phyloP scores from a whole-genome alignment of 1,284 basidiomycete species.

The Cryptococcus wingfieldii region DNA sequence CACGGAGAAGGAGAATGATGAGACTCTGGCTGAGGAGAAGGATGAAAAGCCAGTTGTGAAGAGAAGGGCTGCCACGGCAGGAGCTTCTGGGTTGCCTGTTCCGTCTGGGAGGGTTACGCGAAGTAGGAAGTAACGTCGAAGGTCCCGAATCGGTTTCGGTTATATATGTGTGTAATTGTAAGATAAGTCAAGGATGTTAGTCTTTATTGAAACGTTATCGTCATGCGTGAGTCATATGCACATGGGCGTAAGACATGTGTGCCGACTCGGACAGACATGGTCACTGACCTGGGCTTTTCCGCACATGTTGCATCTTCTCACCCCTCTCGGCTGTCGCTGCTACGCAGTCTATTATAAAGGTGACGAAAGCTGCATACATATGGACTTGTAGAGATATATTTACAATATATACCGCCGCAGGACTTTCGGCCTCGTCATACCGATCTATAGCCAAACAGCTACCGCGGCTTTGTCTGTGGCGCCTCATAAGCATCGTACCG shows the following conservation, averaged over 20 bases:
- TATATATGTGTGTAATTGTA: neutral
- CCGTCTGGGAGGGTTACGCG: constrained; percentile 10
- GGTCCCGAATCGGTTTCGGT: neutral
- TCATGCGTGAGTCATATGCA: neutral
- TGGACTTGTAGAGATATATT: too few relatives aligned
- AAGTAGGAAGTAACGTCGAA: constrained; percentile 8
- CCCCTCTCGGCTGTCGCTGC: too few relatives aligned
- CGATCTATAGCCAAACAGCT: neutral
- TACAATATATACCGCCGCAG: too few relatives aligned
- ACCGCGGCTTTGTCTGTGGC: neutral
- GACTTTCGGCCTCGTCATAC: too few relatives aligned
- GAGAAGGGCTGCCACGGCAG: neutral
- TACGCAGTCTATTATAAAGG: too few relatives aligned
- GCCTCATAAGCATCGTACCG: too few relatives aligned
- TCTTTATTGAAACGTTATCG: neutral
- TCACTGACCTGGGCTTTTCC: too few relatives aligned
- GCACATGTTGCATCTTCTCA: too few relatives aligned
- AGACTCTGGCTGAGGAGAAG: constrained; percentile 1
- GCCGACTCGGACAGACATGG: too few relatives aligned
- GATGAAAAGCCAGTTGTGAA: constrained; percentile 3
- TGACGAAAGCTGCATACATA: too few relatives aligned
- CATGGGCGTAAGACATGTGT: too few relatives aligned
- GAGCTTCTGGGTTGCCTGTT: constrained; percentile 1
- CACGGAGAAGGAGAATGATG: constrained; percentile 14
- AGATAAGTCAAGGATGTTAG: neutral